Conservation (phyloP, 1,284 basidiomycete genomes). For the Somion occarium region DNA sequence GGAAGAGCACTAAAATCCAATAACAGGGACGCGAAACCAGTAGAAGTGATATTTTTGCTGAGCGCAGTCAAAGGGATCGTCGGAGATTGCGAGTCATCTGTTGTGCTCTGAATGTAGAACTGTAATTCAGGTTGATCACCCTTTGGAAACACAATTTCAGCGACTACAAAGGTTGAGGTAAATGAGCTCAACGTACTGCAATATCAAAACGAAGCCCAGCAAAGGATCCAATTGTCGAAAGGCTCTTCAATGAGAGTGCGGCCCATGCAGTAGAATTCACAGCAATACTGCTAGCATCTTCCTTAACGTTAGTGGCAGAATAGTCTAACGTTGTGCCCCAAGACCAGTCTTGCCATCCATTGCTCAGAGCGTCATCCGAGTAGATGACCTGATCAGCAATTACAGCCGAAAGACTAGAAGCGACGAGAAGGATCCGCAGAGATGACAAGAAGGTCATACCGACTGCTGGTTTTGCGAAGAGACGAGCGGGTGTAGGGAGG, state of each 20-base stretch:
- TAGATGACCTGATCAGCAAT: conserved; percentile 11
- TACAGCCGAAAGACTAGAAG: not conserved
- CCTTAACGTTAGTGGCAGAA: conserved; percentile 38
- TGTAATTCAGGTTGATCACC: conserved; percentile 37
- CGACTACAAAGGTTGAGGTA: not conserved
- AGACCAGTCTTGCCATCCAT: conserved; percentile 48
- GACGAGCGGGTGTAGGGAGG: too few species aligned
- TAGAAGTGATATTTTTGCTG: conserved; percentile 30
- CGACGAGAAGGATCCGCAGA: not conserved
- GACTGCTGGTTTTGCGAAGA: too few species aligned
- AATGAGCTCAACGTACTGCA: conserved; percentile 22
- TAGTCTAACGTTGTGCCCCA: conserved; percentile 41
- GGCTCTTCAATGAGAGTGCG: conserved; percentile 40
- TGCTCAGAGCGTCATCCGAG: conserved; percentile 25
- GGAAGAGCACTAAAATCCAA: conserved; percentile 42
- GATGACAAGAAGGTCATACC: too few species aligned
- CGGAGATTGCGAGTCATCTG: conserved; percentile 30
- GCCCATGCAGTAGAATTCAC: conserved; percentile 36
- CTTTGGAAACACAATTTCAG: conserved; percentile 17
- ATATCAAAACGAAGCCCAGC: conserved; percentile 6
- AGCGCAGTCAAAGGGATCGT: conserved; percentile 37
- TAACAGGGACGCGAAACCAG: conserved; percentile 35
- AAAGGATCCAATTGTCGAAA: conserved; percentile 27
- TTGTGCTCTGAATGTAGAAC: conserved; percentile 34
- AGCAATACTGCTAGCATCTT: conserved; percentile 38